A percentile compares a stretch with the other conserved stretches of the same genome.
Conservation (phyloP, 169 alveolate species). For the Cyclospora cayetanensis region DNA sequence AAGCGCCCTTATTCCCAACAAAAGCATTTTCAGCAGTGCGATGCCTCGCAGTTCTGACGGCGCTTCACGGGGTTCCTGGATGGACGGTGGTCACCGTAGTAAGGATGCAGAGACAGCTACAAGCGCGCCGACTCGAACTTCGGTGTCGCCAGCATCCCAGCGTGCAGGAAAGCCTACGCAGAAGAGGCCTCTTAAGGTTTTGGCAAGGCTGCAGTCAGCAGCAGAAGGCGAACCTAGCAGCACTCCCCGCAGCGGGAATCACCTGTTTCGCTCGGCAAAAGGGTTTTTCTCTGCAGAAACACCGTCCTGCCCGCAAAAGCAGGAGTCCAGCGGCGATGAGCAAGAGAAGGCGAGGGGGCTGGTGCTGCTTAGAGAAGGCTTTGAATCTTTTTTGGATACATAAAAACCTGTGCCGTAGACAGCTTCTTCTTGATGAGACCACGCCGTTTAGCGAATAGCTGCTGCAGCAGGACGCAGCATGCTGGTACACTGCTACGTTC, state of each 20-base stretch:
- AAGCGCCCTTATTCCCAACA: not conserved
- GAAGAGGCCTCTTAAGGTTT: not conserved
- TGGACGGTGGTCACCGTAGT: not conserved
- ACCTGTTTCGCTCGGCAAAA: too few relatives aligned
- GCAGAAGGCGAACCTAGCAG: not conserved
- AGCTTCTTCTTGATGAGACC: too few relatives aligned
- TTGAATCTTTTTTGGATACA: too few relatives aligned
- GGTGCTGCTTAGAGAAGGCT: not conserved
- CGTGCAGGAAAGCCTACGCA: not conserved
- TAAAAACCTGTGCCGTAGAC: too few relatives aligned
- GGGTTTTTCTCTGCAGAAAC: too few relatives aligned
- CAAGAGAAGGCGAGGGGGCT: not conserved
- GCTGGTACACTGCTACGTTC: too few relatives aligned
- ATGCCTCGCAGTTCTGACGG: not conserved
- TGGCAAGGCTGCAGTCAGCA: slow-evolving; percentile 20
- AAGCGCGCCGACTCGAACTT: too few relatives aligned
- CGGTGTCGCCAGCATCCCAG: too few relatives aligned
- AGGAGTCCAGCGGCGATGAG: not conserved
- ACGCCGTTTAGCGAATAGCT: too few relatives aligned
- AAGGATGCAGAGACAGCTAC: not conserved
- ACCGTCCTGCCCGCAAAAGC: too few relatives aligned
- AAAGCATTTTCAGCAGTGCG: slow-evolving; percentile 25
- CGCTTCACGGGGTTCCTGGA: not conserved
- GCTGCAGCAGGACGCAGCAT: too few relatives aligned
- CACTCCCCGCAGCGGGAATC: not conserved